Percentiles rank a stretch among this genome's conserved stretches.
These are phyloP conservation scores for Gossypium rotundifolium DNA, from an alignment of 345 rosid genomes.

Conservation along the genomic window DNA sequence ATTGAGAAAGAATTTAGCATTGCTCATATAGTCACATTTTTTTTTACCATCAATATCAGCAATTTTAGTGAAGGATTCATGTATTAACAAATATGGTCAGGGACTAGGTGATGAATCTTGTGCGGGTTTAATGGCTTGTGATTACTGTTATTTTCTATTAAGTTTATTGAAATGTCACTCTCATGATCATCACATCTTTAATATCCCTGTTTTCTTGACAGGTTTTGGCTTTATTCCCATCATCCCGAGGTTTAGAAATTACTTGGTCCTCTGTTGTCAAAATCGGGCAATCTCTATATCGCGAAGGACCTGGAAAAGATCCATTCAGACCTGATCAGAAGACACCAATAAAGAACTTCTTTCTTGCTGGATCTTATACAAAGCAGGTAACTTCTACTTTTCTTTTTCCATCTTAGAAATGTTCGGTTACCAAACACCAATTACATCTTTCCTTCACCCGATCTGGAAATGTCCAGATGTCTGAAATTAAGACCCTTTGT, in stretches of 20 bases:
- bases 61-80: not conserved
- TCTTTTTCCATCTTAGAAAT: not conserved
- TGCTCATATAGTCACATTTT: not conserved
- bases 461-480: not conserved
- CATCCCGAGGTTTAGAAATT: slow-evolving; percentile 77
- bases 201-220: slow-evolving; percentile 19
- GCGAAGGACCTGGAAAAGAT: slow-evolving; percentile 93
- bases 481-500: not conserved
- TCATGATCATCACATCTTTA: not conserved
- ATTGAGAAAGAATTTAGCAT: not conserved
- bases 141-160: not conserved
- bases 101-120: not conserved
- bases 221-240: slow-evolving; percentile 81
- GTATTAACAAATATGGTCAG: not conserved
- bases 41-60: not conserved
- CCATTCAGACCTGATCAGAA: slow-evolving; percentile 97
- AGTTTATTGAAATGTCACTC: not conserved
- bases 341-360: slow-evolving; percentile 85
- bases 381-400: slow-evolving; percentile 57
- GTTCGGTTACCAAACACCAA: not conserved
- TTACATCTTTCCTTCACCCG: not conserved
- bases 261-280: slow-evolving; percentile 96
- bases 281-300: slow-evolving; percentile 88
- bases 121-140: not conserved
- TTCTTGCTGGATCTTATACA: slow-evolving; percentile 93